Conservation (phyloP, 176 grass and related monocot species). For the Cenchrus americanus region DNA sequence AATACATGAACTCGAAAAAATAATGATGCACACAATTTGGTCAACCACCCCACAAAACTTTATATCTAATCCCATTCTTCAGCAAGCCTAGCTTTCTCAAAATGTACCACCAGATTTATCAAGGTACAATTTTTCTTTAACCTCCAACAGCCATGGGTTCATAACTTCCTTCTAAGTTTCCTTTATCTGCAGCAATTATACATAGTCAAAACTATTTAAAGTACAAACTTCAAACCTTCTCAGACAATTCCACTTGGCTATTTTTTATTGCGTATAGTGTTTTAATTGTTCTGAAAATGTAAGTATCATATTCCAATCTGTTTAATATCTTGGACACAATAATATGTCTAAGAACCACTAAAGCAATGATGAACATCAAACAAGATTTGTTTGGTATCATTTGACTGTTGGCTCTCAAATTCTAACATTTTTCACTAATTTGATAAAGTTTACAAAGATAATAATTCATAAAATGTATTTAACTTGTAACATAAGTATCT, state of each 20-base stretch:
- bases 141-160: neutral
- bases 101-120: neutral
- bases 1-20: neutral
- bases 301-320: neutral
- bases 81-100: slow-evolving; percentile 7
- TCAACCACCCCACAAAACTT: neutral
- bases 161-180: slow-evolving; percentile 8
- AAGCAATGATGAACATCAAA: slow-evolving; percentile 9
- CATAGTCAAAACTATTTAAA: neutral
- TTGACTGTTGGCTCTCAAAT: neutral
- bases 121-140: slow-evolving; percentile 15
- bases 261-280: neutral
- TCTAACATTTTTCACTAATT: neutral
- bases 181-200: neutral
- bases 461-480: slow-evolving; percentile 26
- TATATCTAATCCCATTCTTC: neutral
- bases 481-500: slow-evolving; percentile 22
- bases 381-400: neutral
- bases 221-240: neutral
- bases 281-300: no score
- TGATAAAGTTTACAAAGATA: slow-evolving; percentile 20
- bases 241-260: neutral
- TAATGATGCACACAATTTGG: neutral
- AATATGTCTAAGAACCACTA: neutral
- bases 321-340: neutral